Percentiles rank a stretch among this genome's conserved stretches.
These are phyloP conservation scores for Lactarius evosmus DNA, from an alignment of 768 basidiomycete species.

Conservation along the genomic window DNA sequence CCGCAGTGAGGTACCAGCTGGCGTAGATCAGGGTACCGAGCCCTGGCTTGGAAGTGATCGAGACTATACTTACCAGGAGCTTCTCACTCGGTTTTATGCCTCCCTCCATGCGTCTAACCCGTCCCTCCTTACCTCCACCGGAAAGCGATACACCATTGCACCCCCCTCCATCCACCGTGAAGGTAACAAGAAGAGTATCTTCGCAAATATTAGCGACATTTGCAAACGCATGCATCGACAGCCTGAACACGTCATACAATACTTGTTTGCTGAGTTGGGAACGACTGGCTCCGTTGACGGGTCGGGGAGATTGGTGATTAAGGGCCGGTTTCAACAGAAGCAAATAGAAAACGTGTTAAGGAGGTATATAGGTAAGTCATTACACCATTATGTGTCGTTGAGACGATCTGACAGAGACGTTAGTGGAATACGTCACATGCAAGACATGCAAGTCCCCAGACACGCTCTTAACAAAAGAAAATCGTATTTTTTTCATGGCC, in stretches of 20 bases:
- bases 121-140: constrained; percentile 74
- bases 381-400: constrained; percentile 9
- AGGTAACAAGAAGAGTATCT: constrained; percentile 96
- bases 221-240: constrained; percentile 98
- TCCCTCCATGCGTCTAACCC: constrained; percentile 94
- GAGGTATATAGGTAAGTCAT: constrained; percentile 84
- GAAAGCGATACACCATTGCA: constrained; percentile 95
- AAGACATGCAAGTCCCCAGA: constrained; percentile 99
- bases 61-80: constrained; percentile 97
- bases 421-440: constrained; percentile 98
- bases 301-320: constrained; percentile 88
- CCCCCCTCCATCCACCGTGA: constrained; percentile 93
- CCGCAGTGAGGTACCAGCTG: constrained; percentile 44
- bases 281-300: constrained; percentile 96
- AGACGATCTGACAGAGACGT: constrained; percentile 6
- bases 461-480: constrained; percentile 94
- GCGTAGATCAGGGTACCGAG: constrained; percentile 72
- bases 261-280: constrained; percentile 97
- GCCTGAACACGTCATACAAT: constrained; percentile 97
- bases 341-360: constrained; percentile 96
- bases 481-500: constrained; percentile 97
- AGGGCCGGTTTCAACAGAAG: constrained; percentile 97
- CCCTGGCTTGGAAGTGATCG: constrained; percentile 91
- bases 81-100: constrained; percentile 88
- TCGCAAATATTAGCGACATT: constrained; percentile 95